A percentile compares a stretch with the other conserved stretches of the same genome.
Conservation (phyloP, 1,284 basidiomycete species). For the Ceratobasidium sp. region DNA sequence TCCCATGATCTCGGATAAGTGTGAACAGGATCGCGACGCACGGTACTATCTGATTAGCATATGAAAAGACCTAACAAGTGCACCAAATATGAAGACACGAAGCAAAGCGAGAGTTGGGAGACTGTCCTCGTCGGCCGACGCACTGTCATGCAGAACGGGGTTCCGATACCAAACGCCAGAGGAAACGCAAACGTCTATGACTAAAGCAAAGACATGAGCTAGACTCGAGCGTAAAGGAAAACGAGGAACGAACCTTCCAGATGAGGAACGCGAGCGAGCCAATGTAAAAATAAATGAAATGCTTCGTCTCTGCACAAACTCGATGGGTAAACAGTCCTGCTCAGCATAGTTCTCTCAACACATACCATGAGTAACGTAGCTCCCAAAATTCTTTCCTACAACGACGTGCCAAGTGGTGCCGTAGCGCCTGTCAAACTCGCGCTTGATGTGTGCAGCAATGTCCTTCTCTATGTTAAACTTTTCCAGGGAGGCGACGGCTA, state of each 20-base stretch:
- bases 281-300: slow-evolving; percentile 98
- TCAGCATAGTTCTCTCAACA: slow-evolving; percentile 47
- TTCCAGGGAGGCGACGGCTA: slow-evolving; percentile 86
- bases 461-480: slow-evolving; percentile 97
- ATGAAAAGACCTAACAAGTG: slow-evolving; percentile 30
- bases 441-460: slow-evolving; percentile 97
- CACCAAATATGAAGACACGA: slow-evolving; percentile 11
- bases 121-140: slow-evolving; percentile 55
- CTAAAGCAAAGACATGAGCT: slow-evolving; percentile 62
- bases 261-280: slow-evolving; percentile 90
- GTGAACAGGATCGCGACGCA: neutral
- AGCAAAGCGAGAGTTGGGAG: slow-evolving; percentile 34
- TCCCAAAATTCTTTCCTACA: slow-evolving; percentile 97
- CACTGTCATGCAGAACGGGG: slow-evolving; percentile 61
- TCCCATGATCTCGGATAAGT: neutral
- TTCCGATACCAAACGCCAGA: slow-evolving; percentile 59
- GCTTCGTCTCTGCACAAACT: slow-evolving; percentile 82
- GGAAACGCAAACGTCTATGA: slow-evolving; percentile 72
- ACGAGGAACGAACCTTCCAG: slow-evolving; percentile 72
- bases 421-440: slow-evolving; percentile 93
- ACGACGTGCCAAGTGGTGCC: slow-evolving; percentile 98
- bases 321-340: slow-evolving; percentile 9
- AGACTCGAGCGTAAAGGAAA: slow-evolving; percentile 65
- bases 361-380: slow-evolving; percentile 97
- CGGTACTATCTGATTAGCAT: slow-evolving; percentile 21